These are phyloP conservation scores for Narthecium ossifragum DNA, from an alignment of 106 monocot species.

Conservation along the genomic window DNA sequence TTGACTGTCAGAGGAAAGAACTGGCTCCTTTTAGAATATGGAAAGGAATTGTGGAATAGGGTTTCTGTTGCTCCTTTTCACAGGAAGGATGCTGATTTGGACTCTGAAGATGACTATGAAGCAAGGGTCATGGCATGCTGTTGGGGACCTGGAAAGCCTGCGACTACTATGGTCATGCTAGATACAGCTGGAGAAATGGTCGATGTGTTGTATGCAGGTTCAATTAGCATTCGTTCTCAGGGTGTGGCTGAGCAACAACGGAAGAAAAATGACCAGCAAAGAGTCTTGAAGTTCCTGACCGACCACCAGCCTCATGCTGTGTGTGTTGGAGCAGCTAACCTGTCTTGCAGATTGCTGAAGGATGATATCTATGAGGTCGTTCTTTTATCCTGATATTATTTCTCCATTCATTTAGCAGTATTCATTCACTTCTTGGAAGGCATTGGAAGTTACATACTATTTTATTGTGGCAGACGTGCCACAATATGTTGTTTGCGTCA, in stretches of 20 bases:
- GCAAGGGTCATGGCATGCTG: constrained; percentile 85
- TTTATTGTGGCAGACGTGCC: too few relatives aligned
- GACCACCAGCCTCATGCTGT: constrained; percentile 89
- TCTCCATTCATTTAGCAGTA: too few relatives aligned
- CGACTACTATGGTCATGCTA: constrained; percentile 93
- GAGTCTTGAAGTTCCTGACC: constrained; percentile 74
- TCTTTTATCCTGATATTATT: too few relatives aligned
- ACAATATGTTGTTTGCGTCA: too few relatives aligned
- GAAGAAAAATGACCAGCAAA: constrained; percentile 84
- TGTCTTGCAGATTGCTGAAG: constrained; percentile 66
- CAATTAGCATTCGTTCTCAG: constrained; percentile 67
- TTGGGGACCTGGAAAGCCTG: constrained; percentile 92
- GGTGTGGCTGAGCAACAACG: constrained; percentile 76
- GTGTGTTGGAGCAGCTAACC: constrained; percentile 80
- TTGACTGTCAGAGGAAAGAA: constrained; percentile 71
- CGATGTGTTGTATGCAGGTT: constrained; percentile 90
- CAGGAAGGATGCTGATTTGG: constrained; percentile 33
- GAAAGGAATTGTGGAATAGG: constrained; percentile 76
- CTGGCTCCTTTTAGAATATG: constrained; percentile 82
- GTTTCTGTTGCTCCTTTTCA: constrained; percentile 85
- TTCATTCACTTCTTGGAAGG: too few relatives aligned
- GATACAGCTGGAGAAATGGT: constrained; percentile 92
- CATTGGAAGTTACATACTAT: too few relatives aligned
- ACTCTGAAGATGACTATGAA: constrained; percentile 56
- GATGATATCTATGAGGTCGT: constrained; percentile 97